phyloP scores from a whole-genome alignment of 345 rosid species.

The Garcia nutans region DNA sequence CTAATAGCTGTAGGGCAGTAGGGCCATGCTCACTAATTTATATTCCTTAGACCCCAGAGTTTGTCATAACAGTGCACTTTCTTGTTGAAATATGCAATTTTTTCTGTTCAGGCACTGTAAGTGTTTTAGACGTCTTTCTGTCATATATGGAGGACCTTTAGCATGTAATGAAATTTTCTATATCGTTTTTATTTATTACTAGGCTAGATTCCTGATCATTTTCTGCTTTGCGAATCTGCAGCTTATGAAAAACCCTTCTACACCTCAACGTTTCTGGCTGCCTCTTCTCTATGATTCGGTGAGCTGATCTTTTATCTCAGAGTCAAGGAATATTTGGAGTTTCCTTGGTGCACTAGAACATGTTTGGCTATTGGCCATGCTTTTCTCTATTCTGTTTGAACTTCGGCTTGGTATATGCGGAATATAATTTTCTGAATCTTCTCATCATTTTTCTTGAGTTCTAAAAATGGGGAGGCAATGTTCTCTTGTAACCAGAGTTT shows the following conservation, averaged over 20 bases:
- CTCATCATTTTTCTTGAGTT: neutral
- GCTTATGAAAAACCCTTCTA: slow-evolving; percentile 90
- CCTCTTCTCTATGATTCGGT: slow-evolving; percentile 89
- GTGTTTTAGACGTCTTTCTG: neutral
- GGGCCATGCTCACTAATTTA: slow-evolving; percentile 2
- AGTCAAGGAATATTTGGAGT: neutral
- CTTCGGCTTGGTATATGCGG: neutral
- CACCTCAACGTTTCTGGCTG: slow-evolving; percentile 91
- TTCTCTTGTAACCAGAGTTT: neutral
- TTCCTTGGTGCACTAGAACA: neutral
- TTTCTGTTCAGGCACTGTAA: neutral
- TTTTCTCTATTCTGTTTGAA: neutral
- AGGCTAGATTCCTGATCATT: neutral
- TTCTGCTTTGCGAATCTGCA: slow-evolving; percentile 36
- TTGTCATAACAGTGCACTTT: neutral
- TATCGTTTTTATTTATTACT: neutral
- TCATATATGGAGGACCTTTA: neutral
- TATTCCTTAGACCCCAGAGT: neutral
- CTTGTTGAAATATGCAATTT: neutral
- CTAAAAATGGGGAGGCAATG: neutral
- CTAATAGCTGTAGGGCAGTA: neutral
- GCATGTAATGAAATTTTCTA: neutral
- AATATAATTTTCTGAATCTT: neutral
- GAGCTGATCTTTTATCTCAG: slow-evolving; percentile 21
- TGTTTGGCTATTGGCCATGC: neutral